phyloP scores from a whole-genome alignment of 257 asterid species.

The Solanum rostratum region DNA sequence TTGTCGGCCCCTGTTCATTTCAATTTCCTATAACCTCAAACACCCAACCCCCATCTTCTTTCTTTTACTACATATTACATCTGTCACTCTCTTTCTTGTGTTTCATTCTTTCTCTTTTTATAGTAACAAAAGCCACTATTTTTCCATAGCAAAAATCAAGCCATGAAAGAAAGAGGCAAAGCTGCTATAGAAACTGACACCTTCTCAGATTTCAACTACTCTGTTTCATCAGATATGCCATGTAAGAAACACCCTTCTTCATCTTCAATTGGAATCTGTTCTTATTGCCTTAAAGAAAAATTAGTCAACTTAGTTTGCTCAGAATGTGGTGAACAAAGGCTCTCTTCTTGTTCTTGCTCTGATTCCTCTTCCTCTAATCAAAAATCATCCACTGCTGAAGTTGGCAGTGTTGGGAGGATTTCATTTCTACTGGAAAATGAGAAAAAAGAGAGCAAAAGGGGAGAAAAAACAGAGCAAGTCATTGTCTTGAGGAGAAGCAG shows the following conservation, averaged over 20 bases:
- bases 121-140: not conserved
- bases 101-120: not conserved
- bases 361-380: constrained; percentile 48
- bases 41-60: not conserved
- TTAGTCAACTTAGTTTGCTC: constrained; percentile 67
- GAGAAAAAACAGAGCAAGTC: constrained; percentile 38
- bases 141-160: not conserved
- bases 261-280: constrained; percentile 60
- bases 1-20: not conserved
- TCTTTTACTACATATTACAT: not conserved
- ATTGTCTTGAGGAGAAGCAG: constrained; percentile 47
- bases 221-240: constrained; percentile 44
- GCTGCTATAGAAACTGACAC: constrained; percentile 19
- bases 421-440: constrained; percentile 73
- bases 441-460: constrained; percentile 8
- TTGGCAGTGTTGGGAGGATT: constrained; percentile 75
- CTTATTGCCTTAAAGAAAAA: constrained; percentile 65
- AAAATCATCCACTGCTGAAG: constrained; percentile 39
- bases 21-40: not conserved
- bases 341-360: constrained; percentile 46
- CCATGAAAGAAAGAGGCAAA: constrained; percentile 69
- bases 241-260: constrained; percentile 73
- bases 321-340: constrained; percentile 89
- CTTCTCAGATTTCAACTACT: constrained; percentile 42
- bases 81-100: not conserved